Evolutionary conservation across 345 rosid species (phyloP), one percentile per base, ranked within the genome.

Genomic region (Xanthoceras sorbifolium): DNA sequence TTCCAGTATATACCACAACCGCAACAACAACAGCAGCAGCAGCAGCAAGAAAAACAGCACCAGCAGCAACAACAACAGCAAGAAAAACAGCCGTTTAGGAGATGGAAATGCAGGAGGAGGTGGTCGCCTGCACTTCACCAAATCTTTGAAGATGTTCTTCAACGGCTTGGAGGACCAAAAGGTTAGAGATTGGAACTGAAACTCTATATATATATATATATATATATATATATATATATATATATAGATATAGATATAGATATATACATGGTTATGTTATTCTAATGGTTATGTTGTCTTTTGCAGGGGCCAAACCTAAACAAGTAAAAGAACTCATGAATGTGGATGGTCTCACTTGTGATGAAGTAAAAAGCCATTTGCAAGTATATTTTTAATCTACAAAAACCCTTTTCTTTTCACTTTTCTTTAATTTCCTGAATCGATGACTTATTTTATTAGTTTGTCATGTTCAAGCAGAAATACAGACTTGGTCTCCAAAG

Each of bases 291-390:
- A 48, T 26, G 18, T 65, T 78, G 26, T 71, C 72, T 23, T 79
- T 77, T 83, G 67, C 78, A 92, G 97, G 77, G 66, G 98, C 95
- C 50, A 92, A 95, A 72, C 97, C 97, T 67, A 93, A 91, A 76
- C 96, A 89, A 80, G 90, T 91, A 42, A 91, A 89, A 71, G 93
- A 92, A 46, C 74, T 86, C 42, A 94, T 94, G 98, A 81, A 86
- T 80, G 93, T 94, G 31, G 94, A 94, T 73, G 98, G 94, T 36
- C 89, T 94, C 77, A 94, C 98, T 72, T 90, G 89, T 79, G 97
- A 92, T 83, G 96, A 94, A 90, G 93, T 94, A 5, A 94, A 94
- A 81, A 90, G 96, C 84, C 97, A 94, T 85, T 88, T 94, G 73
- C 98, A 94, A 89, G 98, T 90, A 81, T 74, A 79, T 54, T 69